Percentiles rank a stretch among this genome's conserved stretches.
These are phyloP conservation scores for Adansonia gregorii DNA, from an alignment of 441 rosid species.

Conservation along the genomic window DNA sequence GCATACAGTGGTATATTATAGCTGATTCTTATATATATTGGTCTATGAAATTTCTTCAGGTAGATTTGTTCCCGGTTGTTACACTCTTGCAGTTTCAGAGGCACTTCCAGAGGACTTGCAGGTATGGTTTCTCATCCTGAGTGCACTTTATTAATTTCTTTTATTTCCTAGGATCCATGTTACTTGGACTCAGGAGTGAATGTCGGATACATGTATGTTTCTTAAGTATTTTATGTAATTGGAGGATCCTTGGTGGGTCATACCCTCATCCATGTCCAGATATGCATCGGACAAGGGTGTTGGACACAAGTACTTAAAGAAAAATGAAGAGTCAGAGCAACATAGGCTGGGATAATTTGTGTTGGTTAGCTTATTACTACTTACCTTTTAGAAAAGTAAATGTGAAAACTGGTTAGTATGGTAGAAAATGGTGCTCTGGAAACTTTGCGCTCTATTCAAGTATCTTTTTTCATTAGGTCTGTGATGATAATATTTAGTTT, in stretches of 20 bases:
- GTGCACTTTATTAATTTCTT: neutral
- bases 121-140: conserved; percentile 42
- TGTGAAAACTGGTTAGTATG: neutral
- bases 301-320: too few species aligned
- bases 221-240: too few species aligned
- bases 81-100: conserved; percentile 94
- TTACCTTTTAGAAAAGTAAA: neutral
- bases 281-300: too few species aligned
- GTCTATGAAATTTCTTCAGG: conserved; percentile 45
- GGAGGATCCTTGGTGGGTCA: too few species aligned
- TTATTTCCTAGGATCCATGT: neutral
- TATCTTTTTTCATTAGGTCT: neutral
- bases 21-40: neutral
- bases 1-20: neutral
- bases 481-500: conserved; percentile 1
- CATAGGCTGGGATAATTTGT: too few species aligned
- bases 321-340: too few species aligned
- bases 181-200: neutral
- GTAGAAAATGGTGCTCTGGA: neutral
- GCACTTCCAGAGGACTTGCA: conserved; percentile 86
- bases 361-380: neutral
- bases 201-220: too few species aligned
- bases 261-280: too few species aligned
- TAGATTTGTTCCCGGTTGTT: conserved; percentile 88
- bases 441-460: neutral